Evolutionary conservation across 2,329 filamentous ascomycete genomes (phyloP).

Genomic region (Trichoderma atrobrunneum): DNA sequence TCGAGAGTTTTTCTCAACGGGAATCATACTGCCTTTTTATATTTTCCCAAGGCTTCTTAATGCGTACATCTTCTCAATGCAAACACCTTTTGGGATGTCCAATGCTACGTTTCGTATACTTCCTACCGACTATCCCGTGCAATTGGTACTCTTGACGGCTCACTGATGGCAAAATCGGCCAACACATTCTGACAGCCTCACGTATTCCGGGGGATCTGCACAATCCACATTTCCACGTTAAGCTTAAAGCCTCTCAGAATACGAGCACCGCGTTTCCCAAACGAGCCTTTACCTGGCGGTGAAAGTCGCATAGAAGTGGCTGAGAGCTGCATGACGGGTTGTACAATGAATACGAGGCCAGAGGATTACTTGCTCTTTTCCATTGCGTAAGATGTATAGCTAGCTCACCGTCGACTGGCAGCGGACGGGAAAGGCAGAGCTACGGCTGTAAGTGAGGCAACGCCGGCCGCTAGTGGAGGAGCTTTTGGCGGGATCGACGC

Average conservation of each 20-base stretch:
- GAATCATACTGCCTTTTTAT: background rate
- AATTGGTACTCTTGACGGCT: background rate
- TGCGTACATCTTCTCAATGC: too few relatives aligned
- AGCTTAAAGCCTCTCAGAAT: conserved; percentile 11
- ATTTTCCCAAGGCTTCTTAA: background rate
- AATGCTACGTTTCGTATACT: background rate
- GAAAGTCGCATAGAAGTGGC: background rate
- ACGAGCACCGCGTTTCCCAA: conserved; percentile 1
- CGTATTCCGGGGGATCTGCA: background rate
- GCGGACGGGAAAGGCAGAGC: background rate
- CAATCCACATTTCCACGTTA: background rate
- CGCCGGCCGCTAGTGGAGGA: background rate
- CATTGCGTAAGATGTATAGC: conserved; percentile 5
- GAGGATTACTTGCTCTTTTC: background rate
- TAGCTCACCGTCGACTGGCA: background rate
- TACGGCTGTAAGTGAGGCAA: background rate
- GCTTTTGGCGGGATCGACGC: conserved; percentile 2
- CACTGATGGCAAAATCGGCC: background rate
- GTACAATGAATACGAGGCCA: conserved; percentile 11
- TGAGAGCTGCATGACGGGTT: conserved; percentile 1
- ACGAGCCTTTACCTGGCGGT: background rate
- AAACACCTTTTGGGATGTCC: background rate
- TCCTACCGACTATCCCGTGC: background rate
- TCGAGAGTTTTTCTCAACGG: background rate
- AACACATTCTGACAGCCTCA: background rate